phyloP scores from a whole-genome alignment of 495 filamentous ascomycete species.

The Jackrogersella multiformis region DNA sequence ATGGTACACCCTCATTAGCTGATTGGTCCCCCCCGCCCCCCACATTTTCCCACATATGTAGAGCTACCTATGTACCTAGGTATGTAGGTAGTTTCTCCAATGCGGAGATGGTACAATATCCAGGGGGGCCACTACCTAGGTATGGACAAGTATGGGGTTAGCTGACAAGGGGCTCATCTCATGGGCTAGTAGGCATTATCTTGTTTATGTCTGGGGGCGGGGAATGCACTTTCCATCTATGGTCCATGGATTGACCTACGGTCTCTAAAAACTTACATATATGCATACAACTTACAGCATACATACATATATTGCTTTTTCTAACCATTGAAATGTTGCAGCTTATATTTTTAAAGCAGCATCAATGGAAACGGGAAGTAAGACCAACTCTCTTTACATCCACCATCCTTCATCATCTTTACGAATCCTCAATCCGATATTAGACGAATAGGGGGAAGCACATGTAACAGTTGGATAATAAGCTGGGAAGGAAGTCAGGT shows the following conservation, averaged over 20 bases:
- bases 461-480: background rate
- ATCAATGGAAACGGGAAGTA: conserved; percentile 8
- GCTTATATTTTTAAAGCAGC: conserved; percentile 4
- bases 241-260: background rate
- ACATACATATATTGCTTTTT: conserved; percentile 12
- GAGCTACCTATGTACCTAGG: no score
- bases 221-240: conserved; percentile 22
- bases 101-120: conserved; percentile 46
- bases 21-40: conserved; percentile 44
- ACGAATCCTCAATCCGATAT: conserved; percentile 5
- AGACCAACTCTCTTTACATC: conserved; percentile 2
- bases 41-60: conserved; percentile 38
- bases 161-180: conserved; percentile 25
- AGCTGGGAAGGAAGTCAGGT: conserved; percentile 11
- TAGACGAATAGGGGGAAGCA: background rate
- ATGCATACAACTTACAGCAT: background rate
- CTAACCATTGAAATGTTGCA: conserved; percentile 1
- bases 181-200: conserved; percentile 4
- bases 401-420: conserved; percentile 6
- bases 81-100: conserved; percentile 47
- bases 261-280: background rate
- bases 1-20: conserved; percentile 5
- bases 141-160: conserved; percentile 40
- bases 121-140: conserved; percentile 18
- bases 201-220: conserved; percentile 41